A percentile compares a stretch with the other conserved stretches of the same genome.
Conservation (phyloP, 805 yeast species). For the Yueomyces sinensis region DNA sequence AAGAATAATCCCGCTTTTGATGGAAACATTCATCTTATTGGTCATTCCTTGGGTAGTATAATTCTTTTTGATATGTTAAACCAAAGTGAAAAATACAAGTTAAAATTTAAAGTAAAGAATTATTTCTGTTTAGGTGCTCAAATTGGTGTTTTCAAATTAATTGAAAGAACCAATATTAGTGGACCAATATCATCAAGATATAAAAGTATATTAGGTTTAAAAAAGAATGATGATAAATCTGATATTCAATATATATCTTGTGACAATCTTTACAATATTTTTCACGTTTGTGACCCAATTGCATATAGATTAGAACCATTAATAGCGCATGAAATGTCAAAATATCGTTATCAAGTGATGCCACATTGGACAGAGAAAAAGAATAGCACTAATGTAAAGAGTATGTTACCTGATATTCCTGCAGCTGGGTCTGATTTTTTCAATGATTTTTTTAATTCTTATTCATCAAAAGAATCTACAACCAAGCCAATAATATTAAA, state of each 20-base stretch:
- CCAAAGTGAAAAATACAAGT: conserved; percentile 29
- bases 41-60: conserved; percentile 88
- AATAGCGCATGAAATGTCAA: conserved; percentile 24
- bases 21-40: conserved; percentile 75
- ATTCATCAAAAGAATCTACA: conserved; percentile 3
- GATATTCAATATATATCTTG: conserved; percentile 37
- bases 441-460: conserved; percentile 8
- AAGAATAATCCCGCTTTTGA: conserved; percentile 56
- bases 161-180: conserved; percentile 49
- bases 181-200: conserved; percentile 22
- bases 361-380: conserved; percentile 9
- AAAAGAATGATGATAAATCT: background rate
- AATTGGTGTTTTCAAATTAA: conserved; percentile 68
- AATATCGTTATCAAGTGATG: conserved; percentile 14
- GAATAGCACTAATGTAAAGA: background rate
- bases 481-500: conserved; percentile 13
- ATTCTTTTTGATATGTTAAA: conserved; percentile 66
- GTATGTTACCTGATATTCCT: background rate
- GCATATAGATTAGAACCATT: conserved; percentile 86
- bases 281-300: conserved; percentile 86
- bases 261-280: conserved; percentile 61
- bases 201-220: conserved; percentile 5
- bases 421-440: conserved; percentile 7
- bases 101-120: conserved; percentile 62
- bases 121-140: conserved; percentile 85